Conservation (phyloP, 2,329 filamentous ascomycete genomes). For the Triangularia verruculosa region DNA sequence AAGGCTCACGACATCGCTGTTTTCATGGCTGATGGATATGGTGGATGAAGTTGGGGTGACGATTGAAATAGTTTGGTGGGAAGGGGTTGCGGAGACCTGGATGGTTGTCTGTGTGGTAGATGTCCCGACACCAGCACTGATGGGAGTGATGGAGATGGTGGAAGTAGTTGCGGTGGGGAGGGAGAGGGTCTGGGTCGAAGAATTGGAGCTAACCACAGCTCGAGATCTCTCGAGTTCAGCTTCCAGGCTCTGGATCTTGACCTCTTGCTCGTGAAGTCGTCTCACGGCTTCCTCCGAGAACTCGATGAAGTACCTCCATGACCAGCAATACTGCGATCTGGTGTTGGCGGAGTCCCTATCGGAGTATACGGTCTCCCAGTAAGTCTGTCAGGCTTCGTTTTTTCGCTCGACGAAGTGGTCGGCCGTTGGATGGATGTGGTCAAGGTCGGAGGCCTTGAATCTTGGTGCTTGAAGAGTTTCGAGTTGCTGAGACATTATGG, state of each 20-base stretch:
- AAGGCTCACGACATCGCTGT: neutral
- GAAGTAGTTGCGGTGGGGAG: neutral
- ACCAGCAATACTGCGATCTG: neutral
- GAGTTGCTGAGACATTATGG: neutral
- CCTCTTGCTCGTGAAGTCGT: neutral
- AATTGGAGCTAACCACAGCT: neutral
- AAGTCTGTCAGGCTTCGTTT: neutral
- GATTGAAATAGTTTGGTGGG: neutral
- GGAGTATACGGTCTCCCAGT: neutral
- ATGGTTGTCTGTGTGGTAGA: neutral
- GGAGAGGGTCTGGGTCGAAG: neutral
- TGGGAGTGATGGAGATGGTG: neutral
- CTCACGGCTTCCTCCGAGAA: neutral
- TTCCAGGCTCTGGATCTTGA: neutral
- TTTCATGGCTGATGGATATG: neutral
- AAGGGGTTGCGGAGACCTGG: neutral
- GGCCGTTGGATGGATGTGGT: neutral
- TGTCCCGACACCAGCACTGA: neutral
- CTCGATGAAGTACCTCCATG: neutral
- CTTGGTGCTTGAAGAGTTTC: neutral
- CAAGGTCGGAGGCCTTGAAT: neutral
- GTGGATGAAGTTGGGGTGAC: neutral
- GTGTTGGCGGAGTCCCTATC: neutral
- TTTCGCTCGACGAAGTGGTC: neutral
- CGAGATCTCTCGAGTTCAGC: neutral